Evolutionary conservation across 1,139 yeast genomes (phyloP), one percentile per base, ranked within the genome.

Genomic region (Candida sp.): DNA sequence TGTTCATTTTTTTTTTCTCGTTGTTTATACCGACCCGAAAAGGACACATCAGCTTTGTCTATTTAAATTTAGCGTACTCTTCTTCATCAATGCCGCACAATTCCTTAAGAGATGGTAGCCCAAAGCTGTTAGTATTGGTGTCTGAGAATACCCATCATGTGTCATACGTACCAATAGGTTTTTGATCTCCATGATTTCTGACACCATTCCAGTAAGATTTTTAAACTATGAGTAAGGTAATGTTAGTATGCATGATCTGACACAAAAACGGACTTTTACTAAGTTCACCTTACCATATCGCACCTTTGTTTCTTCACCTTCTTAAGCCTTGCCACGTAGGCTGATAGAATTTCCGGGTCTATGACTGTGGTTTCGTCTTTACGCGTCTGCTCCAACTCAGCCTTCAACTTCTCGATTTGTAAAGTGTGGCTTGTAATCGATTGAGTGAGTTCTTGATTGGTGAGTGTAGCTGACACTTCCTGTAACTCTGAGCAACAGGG

Each of bases 391-490:
- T 35, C 8, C 34, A 47, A 41, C 17, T 47, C 46, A 26, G 3
- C 5, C 7, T 38, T 17, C 28, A 49, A 35, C 1, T 26, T 33
- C 27, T 40, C 28, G 6, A 48, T n/a, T 25, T 42, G 23, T 5
- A 28, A 42, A 6, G 41, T 42, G 23, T 32, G 30, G 9, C 8
- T 12, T 3, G 35, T n/a, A 6, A 53, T 38, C 7, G 17, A 23
- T 8, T 42, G 26, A 3, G 7, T 22, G 11, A 54, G 34, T 23
- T 45, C 49, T 17, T 37, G 32, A 43, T 53, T 51, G 1, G 57
- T 49, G 5, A 46, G 54, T 4, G 54, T 39, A 8, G 54, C 23
- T 6, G n/a, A 35, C n/a, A 50, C n/a, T 11, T 44, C 38, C 28
- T 39, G 49, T 8, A 47, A n/a, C 32, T 48, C 52, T 45, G 22